These are phyloP conservation scores for Chionographis japonica DNA, from an alignment of 106 monocot species.

Conservation along the genomic window DNA sequence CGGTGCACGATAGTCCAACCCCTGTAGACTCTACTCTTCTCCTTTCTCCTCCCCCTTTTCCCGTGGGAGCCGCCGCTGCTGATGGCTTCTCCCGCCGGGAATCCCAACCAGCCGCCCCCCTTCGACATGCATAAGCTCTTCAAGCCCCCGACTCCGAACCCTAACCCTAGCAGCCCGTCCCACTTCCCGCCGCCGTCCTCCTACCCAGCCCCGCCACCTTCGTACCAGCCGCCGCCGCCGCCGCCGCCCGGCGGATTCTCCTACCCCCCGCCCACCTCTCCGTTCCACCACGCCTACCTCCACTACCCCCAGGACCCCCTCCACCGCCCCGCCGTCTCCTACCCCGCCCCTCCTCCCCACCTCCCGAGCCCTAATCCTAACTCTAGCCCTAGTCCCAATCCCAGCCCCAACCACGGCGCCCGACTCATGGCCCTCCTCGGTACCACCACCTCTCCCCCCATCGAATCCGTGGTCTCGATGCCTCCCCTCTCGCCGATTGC, in stretches of 20 bases:
- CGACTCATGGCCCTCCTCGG: constrained; percentile 82
- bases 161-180: constrained; percentile 6
- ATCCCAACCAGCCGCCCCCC: constrained; percentile 39
- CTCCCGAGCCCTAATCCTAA: constrained; percentile 7
- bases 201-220: background rate
- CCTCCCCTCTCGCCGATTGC: constrained; percentile 31
- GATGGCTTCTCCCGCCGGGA: constrained; percentile 67
- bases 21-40: no score
- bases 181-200: constrained; percentile 21
- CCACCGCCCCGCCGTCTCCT: constrained; percentile 17
- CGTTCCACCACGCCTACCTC: constrained; percentile 17
- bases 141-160: constrained; percentile 21
- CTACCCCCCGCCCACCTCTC: constrained; percentile 11
- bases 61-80: background rate
- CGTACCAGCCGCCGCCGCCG: background rate
- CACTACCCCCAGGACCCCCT: constrained; percentile 20
- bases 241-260: constrained; percentile 6
- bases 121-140: constrained; percentile 44
- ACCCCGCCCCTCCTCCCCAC: constrained; percentile 15
- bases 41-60: no score
- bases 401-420: constrained; percentile 54
- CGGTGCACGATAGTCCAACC: no score
- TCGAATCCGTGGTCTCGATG: constrained; percentile 70
- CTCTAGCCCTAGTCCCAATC: constrained; percentile 20
- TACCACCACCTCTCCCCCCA: constrained; percentile 23